Conservation (phyloP, 306 rosid species). For the Cucumis melo region DNA sequence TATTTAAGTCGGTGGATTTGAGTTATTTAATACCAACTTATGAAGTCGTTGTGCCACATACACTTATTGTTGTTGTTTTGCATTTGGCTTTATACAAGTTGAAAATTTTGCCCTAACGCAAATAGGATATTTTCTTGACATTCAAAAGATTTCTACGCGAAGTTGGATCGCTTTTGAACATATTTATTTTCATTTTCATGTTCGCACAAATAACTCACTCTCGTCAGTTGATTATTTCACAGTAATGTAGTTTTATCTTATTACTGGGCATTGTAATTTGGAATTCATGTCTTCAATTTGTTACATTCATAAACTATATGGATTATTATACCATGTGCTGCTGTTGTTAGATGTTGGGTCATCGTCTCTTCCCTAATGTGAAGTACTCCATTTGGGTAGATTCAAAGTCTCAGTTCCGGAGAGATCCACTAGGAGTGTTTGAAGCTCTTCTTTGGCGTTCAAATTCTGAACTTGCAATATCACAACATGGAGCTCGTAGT, state of each 20-base stretch:
- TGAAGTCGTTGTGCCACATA: no score
- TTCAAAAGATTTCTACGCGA: not conserved
- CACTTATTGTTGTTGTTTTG: no score
- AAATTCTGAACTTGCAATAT: conserved; percentile 64
- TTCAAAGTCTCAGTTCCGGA: conserved; percentile 90
- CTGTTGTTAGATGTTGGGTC: conserved; percentile 66
- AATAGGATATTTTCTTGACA: not conserved
- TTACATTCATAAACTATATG: not conserved
- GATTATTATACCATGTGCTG: not conserved
- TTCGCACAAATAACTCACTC: not conserved
- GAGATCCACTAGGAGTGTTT: conserved; percentile 88
- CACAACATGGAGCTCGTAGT: conserved; percentile 97
- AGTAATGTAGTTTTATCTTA: not conserved
- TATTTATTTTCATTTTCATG: not conserved
- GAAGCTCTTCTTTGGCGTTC: conserved; percentile 90
- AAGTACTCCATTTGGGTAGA: conserved; percentile 96
- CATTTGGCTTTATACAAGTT: no score
- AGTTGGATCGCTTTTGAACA: not conserved
- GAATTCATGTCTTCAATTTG: not conserved
- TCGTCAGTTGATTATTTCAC: not conserved
- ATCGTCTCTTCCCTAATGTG: conserved; percentile 84
- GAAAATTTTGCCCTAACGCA: not conserved
- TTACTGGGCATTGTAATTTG: not conserved
- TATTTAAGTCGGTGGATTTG: no score
- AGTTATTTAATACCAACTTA: no score